phyloP scores from a whole-genome alignment of 257 asterid genomes.

The Knoxia roxburghii region DNA sequence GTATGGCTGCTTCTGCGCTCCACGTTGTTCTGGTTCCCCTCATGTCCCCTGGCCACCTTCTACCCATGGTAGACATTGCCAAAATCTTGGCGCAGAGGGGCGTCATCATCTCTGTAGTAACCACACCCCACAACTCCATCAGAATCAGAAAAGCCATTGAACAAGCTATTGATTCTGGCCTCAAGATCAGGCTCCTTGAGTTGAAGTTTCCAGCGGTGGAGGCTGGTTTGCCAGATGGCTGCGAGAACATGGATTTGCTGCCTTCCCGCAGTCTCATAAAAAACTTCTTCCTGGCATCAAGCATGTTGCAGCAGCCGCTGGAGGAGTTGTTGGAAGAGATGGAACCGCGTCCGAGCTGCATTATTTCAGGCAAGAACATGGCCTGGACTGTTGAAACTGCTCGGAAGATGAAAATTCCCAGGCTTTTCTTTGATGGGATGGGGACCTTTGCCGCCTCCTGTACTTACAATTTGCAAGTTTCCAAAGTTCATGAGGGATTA shows the following conservation, averaged over 20 bases:
- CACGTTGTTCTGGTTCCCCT: conserved; percentile 65
- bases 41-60: conserved; percentile 71
- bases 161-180: conserved; percentile 31
- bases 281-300: conserved; percentile 30
- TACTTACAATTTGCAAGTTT: conserved; percentile 14
- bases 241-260: conserved; percentile 45
- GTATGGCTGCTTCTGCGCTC: conserved; percentile 23
- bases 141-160: conserved; percentile 26
- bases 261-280: conserved; percentile 28
- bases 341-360: conserved; percentile 34
- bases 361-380: conserved; percentile 34
- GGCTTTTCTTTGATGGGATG: conserved; percentile 47
- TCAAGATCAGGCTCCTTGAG: conserved; percentile 29
- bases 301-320: conserved; percentile 27
- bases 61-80: conserved; percentile 79
- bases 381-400: conserved; percentile 33
- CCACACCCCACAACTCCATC: conserved; percentile 38
- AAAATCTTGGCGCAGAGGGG: conserved; percentile 41
- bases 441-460: conserved; percentile 37
- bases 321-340: conserved; percentile 23
- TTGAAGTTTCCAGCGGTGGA: conserved; percentile 34
- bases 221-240: conserved; percentile 48
- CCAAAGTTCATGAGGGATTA: conserved; percentile 19
- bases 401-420: conserved; percentile 24
- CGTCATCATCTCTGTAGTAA: conserved; percentile 25